These are phyloP conservation scores for Parmales sp. DNA, from an alignment of 108 stramenopile genomes.

Conservation along the genomic window DNA sequence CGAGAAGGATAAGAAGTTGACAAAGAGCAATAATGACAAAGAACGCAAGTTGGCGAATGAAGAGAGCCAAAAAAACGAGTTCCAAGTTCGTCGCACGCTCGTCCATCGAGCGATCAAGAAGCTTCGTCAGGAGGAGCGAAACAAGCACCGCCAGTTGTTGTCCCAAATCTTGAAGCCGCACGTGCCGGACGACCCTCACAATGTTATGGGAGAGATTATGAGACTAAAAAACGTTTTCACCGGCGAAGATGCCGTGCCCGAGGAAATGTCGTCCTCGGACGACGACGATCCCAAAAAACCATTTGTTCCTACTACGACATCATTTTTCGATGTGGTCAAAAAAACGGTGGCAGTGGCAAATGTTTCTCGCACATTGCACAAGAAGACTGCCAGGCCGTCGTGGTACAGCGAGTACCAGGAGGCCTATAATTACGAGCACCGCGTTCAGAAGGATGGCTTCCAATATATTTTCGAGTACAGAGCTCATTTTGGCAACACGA, in stretches of 20 bases:
- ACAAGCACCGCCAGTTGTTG: background rate
- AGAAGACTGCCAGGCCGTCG: background rate
- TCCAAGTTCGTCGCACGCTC: background rate
- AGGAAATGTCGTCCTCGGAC: too few relatives aligned
- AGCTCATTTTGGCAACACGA: background rate
- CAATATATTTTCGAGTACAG: constrained; percentile 3
- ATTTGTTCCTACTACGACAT: too few relatives aligned
- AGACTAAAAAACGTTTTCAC: background rate
- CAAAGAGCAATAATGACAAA: background rate
- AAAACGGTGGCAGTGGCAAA: background rate
- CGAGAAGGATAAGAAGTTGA: background rate
- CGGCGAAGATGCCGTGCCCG: too few relatives aligned
- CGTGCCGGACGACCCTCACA: too few relatives aligned
- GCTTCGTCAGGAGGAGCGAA: background rate
- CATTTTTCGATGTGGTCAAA: too few relatives aligned
- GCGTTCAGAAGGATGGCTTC: background rate
- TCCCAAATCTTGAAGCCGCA: background rate
- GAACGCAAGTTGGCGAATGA: background rate
- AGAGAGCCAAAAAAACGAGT: background rate
- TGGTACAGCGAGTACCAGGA: background rate
- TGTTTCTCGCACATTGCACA: background rate
- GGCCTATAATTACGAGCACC: background rate
- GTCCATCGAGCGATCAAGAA: background rate
- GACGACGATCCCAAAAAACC: background rate
- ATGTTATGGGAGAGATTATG: background rate